Base-by-base conservation (phyloP, 345 rosid genomes). In the Hibiscus trionum region DNA sequence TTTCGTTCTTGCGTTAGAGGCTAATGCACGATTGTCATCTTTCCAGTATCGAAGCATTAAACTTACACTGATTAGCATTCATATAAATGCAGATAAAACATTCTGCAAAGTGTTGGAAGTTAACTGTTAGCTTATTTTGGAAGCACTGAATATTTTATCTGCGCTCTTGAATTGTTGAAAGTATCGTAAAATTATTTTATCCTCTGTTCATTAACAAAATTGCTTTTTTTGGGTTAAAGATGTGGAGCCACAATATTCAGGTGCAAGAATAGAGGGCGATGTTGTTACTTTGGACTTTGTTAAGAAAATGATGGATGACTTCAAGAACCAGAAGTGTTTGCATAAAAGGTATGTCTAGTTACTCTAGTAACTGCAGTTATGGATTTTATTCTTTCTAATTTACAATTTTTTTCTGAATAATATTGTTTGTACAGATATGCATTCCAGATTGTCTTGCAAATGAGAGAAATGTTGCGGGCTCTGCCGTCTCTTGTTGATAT, bases 201-300 rank as follows among this genome's bases (percentile, higher is more conserved):
- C 49, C 24, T 26, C 11, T 5, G 1, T 6, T 33, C 24, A n/a
- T 72, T 77, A 72, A 80, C 69, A 29, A 66, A 44, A 49, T 35
- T 79, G 69, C 47, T 31, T 73, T 75, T 76, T 65, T 77, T 72
- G 29, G 17, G 26, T 76, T 85, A 47, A 73, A 95, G 99, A 92
- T 81, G 97, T 95, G 83, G 99, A 95, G 90, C 93, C 99, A 49
- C 93, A 90, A 53, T 95, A 92, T 70, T 76, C 90, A 90, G 99
- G 97, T 72, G 94, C 99, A 66, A 88, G 88, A 82, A 90, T 95
- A 44, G 97, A 87, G 80, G 97, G 96, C 11, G 97, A 92, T 64
- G 84, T 78, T 75, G 85, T 95, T 42, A 84, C 99, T 26, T 82
- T 90, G 82, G 97, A 92, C 73, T 95, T 95, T 86, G 91, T 95